Conservation (phyloP, 352 stramenopile species). For the Phytophthora pistaciae region DNA sequence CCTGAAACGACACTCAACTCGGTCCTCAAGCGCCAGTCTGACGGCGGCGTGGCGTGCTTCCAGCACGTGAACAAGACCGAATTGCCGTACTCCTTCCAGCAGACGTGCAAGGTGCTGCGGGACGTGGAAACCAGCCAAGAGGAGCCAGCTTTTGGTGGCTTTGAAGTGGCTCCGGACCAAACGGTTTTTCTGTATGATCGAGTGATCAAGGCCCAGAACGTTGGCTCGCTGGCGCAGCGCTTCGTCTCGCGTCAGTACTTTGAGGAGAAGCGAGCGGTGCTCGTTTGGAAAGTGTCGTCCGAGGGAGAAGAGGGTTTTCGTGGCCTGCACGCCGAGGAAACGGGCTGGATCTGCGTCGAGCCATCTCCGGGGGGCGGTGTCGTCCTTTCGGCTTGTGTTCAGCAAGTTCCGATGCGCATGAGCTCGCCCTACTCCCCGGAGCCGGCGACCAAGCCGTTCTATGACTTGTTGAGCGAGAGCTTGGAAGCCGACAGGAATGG, state of each 20-base stretch:
- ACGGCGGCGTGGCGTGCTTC: conserved; percentile 21
- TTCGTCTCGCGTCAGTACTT: conserved; percentile 49
- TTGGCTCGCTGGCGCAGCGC: conserved; percentile 4
- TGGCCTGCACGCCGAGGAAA: conserved; percentile 36
- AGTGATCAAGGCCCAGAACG: conserved; percentile 10
- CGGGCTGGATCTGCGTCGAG: conserved; percentile 23
- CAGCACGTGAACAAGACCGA: conserved; percentile 24
- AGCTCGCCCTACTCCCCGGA: not conserved
- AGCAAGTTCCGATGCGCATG: conserved; percentile 37
- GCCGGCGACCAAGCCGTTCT: conserved; percentile 21
- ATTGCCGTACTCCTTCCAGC: conserved; percentile 19
- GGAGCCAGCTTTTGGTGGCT: not conserved
- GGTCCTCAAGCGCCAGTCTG: conserved; percentile 3
- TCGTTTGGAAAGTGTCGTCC: conserved; percentile 59
- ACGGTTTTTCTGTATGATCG: conserved; percentile 41
- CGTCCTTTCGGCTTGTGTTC: conserved; percentile 40
- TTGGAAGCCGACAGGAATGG: conserved; percentile 21
- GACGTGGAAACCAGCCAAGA: conserved; percentile 10
- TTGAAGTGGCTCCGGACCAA: conserved; percentile 14
- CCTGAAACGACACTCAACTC: conserved; percentile 13
- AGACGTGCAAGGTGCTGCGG: conserved; percentile 19
- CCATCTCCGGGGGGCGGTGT: conserved; percentile 9
- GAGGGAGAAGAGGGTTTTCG: conserved; percentile 39
- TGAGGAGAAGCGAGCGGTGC: conserved; percentile 45
- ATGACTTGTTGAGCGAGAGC: conserved; percentile 24